A percentile compares a stretch with the other conserved stretches of the same genome.
These are phyloP conservation scores for Hericium rajendrae DNA, from an alignment of 768 basidiomycete species.

Conservation along the genomic window DNA sequence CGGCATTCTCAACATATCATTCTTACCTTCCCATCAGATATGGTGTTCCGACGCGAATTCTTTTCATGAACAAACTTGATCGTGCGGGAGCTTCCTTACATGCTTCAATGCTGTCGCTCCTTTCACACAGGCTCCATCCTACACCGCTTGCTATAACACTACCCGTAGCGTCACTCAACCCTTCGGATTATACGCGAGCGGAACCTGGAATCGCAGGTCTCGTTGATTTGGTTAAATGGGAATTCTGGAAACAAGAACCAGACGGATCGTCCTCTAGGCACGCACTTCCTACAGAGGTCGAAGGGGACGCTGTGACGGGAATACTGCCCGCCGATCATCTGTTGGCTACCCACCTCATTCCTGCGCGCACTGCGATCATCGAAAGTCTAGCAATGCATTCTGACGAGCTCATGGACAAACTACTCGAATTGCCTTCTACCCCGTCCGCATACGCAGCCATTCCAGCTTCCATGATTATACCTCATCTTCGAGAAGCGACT, in stretches of 20 bases:
- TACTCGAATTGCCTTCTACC: slow-evolving; percentile 47
- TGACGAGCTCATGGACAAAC: slow-evolving; percentile 66
- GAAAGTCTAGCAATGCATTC: slow-evolving; percentile 77
- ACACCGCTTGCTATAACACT: slow-evolving; percentile 61
- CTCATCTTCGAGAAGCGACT: slow-evolving; percentile 60
- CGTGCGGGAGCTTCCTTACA: slow-evolving; percentile 76
- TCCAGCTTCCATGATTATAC: slow-evolving; percentile 40
- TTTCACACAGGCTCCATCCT: slow-evolving; percentile 67
- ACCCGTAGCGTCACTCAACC: slow-evolving; percentile 71
- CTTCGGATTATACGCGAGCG: slow-evolving; percentile 52
- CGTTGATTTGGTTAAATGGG: slow-evolving; percentile 78
- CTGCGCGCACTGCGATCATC: slow-evolving; percentile 60
- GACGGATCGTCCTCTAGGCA: slow-evolving; percentile 33
- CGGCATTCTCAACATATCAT: slow-evolving; percentile 9
- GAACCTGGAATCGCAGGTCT: slow-evolving; percentile 82
- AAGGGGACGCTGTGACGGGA: slow-evolving; percentile 30
- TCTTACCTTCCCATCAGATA: slow-evolving; percentile 40
- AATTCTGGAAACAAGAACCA: slow-evolving; percentile 65
- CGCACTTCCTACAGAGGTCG: slow-evolving; percentile 41
- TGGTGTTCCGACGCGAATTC: slow-evolving; percentile 63
- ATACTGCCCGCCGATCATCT: slow-evolving; percentile 57
- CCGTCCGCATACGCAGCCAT: slow-evolving; percentile 62
- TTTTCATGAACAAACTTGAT: slow-evolving; percentile 86
- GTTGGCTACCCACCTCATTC: slow-evolving; percentile 51
- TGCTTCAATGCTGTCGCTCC: slow-evolving; percentile 60